Evolutionary conservation across 495 filamentous ascomycete genomes (phyloP).

Genomic region (Aspergillus taichungensis): DNA sequence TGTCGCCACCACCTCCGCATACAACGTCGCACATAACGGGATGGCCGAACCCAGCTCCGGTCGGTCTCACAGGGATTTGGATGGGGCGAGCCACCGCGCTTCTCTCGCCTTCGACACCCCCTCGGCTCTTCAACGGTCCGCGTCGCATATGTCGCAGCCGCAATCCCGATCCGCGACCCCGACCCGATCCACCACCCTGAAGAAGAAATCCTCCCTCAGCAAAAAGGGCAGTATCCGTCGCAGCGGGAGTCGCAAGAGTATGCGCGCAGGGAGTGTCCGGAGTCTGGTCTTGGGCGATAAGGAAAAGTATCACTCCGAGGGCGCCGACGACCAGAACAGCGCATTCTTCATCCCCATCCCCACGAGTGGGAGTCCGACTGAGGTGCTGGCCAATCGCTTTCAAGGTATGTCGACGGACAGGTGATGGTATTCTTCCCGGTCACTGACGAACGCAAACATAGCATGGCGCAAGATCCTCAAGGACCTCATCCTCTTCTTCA

Average conservation of each 20-base stretch:
- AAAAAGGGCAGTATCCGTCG: constrained; percentile 67
- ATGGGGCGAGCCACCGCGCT: constrained; percentile 55
- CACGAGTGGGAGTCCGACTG: constrained; percentile 78
- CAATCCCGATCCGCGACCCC: constrained; percentile 41
- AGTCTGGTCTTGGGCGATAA: constrained; percentile 58
- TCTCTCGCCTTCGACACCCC: constrained; percentile 47
- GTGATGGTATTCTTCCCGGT: neutral
- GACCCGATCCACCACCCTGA: constrained; percentile 69
- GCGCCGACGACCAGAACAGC: constrained; percentile 66
- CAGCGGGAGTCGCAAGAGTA: constrained; percentile 64
- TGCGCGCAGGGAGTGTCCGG: constrained; percentile 73
- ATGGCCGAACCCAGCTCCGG: constrained; percentile 32
- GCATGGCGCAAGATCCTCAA: constrained; percentile 95
- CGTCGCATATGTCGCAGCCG: constrained; percentile 42
- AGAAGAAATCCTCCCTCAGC: constrained; percentile 74
- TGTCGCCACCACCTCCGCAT: constrained; percentile 23
- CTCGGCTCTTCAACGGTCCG: constrained; percentile 39
- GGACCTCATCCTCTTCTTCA: constrained; percentile 88
- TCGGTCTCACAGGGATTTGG: constrained; percentile 64
- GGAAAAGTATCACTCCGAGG: constrained; percentile 45
- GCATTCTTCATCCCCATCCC: constrained; percentile 85
- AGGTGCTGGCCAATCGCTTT: constrained; percentile 81
- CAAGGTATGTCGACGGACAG: constrained; percentile 51
- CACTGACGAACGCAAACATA: constrained; percentile 26
- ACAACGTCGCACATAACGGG: constrained; percentile 33